Base-by-base conservation (phyloP, 2,329 filamentous ascomycete genomes). In the Aspergillus novofumigatus region DNA sequence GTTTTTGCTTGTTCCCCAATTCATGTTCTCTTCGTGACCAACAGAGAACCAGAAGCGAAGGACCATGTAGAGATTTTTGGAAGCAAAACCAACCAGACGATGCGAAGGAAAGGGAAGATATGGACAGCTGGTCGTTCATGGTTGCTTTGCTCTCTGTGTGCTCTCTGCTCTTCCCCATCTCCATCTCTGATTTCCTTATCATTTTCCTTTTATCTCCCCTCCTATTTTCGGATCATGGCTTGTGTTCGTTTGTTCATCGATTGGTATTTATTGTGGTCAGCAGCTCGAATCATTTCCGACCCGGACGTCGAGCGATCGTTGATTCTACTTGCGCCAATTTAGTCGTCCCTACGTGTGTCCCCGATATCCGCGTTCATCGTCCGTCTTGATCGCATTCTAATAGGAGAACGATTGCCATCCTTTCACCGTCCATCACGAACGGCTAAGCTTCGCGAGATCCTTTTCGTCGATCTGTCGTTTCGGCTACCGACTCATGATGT, bases 231-330 rank as follows among this genome's bases (percentile, higher is more conserved):
- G 21, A 11, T 47, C 21, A 14, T 47, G 44, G 23, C 25, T 47
- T 47, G 44, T 23, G 11, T 25, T 26, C 23, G 21, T 23, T 47
- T 26, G 11, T 14, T 47, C 44, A 17, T 52, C 61, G 57, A 53
- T 62, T 66, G 64, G 59, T 67, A 65, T 68, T 68, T 61, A 68
- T 67, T 52, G 49, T 66, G 63, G 57, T 64, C 63, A 67, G 66
- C 65, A 65, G 64, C 67, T 63, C 62, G 61, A 65, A 62, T 62
- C 56, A 55, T 58, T 51, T 41, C 61, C 67, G 67, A 65, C 64
- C 64, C 67, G 59, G 59, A 64, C 62, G 60, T 65, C 65, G 65
- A 63, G 59, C 62, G 59, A 63, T 57, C 59, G 57, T 61, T 64
- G 61, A 55, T 56, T 53, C 53, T 48, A 54, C 47, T 51, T 52